Percentiles rank a stretch among this genome's conserved stretches.
These are phyloP conservation scores for Sarocladium strictum DNA, from an alignment of 2,329 filamentous ascomycete genomes.

Conservation along the genomic window DNA sequence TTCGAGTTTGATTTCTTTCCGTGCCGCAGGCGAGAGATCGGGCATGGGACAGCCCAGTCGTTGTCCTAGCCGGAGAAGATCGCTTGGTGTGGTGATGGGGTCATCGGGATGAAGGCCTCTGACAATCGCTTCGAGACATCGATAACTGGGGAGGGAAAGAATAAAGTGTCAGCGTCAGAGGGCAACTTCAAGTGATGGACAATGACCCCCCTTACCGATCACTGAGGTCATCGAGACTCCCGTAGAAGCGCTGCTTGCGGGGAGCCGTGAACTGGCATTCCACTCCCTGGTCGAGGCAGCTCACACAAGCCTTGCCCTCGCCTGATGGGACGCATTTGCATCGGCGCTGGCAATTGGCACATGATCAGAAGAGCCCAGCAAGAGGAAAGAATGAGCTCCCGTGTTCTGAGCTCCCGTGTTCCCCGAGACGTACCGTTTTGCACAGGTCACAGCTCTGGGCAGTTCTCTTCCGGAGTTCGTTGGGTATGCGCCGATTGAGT, in stretches of 20 bases:
- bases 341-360: conserved; percentile 21
- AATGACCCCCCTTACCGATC: conserved; percentile 26
- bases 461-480: conserved; percentile 28
- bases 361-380: too few relatives aligned
- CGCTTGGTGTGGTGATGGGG: conserved; percentile 19
- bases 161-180: background rate
- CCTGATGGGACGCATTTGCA: conserved; percentile 28
- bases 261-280: conserved; percentile 27
- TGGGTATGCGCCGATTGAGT: conserved; percentile 24
- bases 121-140: conserved; percentile 30
- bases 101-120: conserved; percentile 27
- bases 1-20: conserved; percentile 14
- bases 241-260: conserved; percentile 31
- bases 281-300: conserved; percentile 26
- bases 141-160: conserved; percentile 18
- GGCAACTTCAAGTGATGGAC: too few relatives aligned
- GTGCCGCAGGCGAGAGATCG: conserved; percentile 17
- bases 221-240: conserved; percentile 29
- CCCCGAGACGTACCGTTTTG: conserved; percentile 22
- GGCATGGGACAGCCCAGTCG: conserved; percentile 28
- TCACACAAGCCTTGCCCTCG: conserved; percentile 23
- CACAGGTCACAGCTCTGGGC: conserved; percentile 31
- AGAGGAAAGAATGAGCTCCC: too few relatives aligned
- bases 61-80: conserved; percentile 24
- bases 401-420: too few relatives aligned